Base-by-base conservation (phyloP, 139 green algal genomes). In the Chlorokybus atmophyticus region DNA sequence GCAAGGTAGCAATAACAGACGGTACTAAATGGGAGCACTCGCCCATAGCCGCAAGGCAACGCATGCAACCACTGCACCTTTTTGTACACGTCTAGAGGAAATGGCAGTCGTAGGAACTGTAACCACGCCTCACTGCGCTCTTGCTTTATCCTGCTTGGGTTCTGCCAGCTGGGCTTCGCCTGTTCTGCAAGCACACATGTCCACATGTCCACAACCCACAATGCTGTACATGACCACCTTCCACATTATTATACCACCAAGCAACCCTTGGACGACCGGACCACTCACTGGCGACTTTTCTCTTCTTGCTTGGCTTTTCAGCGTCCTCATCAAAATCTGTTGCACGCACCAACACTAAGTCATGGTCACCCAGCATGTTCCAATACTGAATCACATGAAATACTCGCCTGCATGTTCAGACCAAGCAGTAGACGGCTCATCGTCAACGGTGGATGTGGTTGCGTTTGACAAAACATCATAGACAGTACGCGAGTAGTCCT, bases 91-190 rank as follows among this genome's bases (percentile, higher is more conserved):
- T 87, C 83, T 0, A 60, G 38, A 0, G 87, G 84, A 19, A 95
- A 59, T 8, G 74, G 68, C 40, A 85, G 40, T 17, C 65, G 41
- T 54, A 96, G 76, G 32, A 94, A 66, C 1, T 76, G 64, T 39
- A 94, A 72, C 88, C 88, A 96, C 1, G 83, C 83, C 1, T 82
- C 75, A 1, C 38, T 49, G 32, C 61, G 62, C 2, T 72, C 71
- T 19, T 23, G 44, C 56, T 62, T 62, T n/a, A 29, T 40, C 23
- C 60, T 68, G n/a, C 60, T 40, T 59, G 31, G 21, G 21, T 7
- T 55, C 57, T 21, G 26, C 26, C 50, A 14, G 17, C 48, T 17
- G 25, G 25, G 48, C 14, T n/a, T 14, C 23, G 17, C 10, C 48
- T 27, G 23, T 10, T 14, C 14, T 17, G 27, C 14, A 55, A 14